Percentiles rank a stretch among this genome's conserved stretches.
Evolutionary conservation across 2,329 filamentous ascomycete genomes (phyloP).

Genomic region (Fonsecaea monophora): DNA sequence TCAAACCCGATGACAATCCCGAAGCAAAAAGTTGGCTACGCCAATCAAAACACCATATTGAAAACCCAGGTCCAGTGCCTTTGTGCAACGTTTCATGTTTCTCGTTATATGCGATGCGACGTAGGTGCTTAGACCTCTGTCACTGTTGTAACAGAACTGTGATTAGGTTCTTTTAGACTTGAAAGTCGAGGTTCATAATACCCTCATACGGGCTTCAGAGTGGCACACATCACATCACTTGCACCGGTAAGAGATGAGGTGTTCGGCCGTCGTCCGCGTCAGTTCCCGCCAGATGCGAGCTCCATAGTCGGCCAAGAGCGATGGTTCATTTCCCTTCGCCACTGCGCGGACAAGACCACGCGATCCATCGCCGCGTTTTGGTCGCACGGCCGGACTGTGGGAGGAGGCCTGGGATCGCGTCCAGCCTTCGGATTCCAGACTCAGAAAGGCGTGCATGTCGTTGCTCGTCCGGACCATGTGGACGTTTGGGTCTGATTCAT

Average conservation of each 20-base stretch:
- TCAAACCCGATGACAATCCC: too few species aligned
- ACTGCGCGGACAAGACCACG: not conserved
- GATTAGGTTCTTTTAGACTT: too few species aligned
- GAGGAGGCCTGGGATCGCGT: not conserved
- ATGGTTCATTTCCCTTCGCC: not conserved
- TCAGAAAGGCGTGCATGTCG: not conserved
- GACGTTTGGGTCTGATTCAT: not conserved
- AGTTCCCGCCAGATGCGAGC: not conserved
- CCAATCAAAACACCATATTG: too few species aligned
- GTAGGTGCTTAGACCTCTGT: too few species aligned
- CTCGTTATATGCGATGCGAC: too few species aligned
- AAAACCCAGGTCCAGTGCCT: too few species aligned
- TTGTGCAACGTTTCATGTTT: too few species aligned
- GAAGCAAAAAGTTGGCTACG: too few species aligned
- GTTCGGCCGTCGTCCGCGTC: not conserved
- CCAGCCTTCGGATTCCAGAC: not conserved
- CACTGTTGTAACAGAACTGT: too few species aligned
- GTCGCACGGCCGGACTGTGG: not conserved
- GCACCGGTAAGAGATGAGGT: not conserved
- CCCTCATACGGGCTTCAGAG: too few species aligned
- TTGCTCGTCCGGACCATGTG: not conserved
- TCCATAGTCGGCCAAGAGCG: not conserved
- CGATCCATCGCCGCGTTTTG: not conserved
- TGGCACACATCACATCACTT: not conserved
- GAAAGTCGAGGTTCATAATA: too few species aligned